Evolutionary conservation across 148 eudicot species (phyloP), one percentile per base, ranked within the genome.

Genomic region (Diospyros lotus): DNA sequence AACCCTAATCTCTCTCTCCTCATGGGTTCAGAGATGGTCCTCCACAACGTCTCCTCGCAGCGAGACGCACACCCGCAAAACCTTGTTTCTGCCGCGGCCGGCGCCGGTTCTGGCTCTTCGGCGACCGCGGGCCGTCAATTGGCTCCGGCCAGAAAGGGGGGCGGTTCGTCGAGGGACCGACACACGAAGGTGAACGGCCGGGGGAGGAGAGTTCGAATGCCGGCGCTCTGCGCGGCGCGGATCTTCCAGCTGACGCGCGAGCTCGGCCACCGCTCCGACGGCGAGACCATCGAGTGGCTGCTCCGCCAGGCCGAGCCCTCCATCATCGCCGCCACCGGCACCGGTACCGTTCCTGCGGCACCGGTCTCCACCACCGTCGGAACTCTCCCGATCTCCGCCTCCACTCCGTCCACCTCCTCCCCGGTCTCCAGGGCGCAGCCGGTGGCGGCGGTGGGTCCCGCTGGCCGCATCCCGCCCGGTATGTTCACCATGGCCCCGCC

Each of bases 281-380:
- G 85, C 14, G 82, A 82, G 66, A 82, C 85, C 62, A 75, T 87
- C 62, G 87, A 84, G 84, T 87, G 90, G 90, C 87, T 87, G 61
- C 84, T 87, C 72, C 90, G 86, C 76, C 79, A 78, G 1, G 87
- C 90, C 48, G 87, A 87, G 80, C 87, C 84, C 1, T 78, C 87
- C 11, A 80, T 87, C 56, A 68, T 87, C 66, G 85, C 87, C 67
- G 90, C 90, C 58, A 84, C 87, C 28, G 87, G 86, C 7, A 55
- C 80, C 63, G 90, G 87, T 53, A 82, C 82, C 18, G 46, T 74
- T n/a, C 86, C 87, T 15, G 68, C 84, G 14, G 66, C 45, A 5
- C 62, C 71, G 1, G 65, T 74, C 42, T 65, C 81, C 66, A 75
- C 73, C 46, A 1, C 81, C 38, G 48, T 73, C 66, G 66, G 58